Evolutionary conservation across 1,284 basidiomycete genomes (phyloP).

Genomic region (Boletus semigastroideus): DNA sequence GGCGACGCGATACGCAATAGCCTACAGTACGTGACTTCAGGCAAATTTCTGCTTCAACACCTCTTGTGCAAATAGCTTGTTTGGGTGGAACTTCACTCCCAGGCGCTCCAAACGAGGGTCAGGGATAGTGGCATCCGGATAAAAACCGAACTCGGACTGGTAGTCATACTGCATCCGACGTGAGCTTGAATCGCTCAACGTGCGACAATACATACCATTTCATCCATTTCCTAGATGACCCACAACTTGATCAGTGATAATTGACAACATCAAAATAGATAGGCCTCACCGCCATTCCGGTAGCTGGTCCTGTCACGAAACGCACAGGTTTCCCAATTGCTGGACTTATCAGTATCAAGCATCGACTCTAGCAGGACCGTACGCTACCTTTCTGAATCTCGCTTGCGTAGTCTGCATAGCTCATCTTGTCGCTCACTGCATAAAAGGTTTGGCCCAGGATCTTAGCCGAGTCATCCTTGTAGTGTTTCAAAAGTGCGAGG

Average conservation of each 20-base stretch:
- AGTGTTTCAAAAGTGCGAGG: slow-evolving; percentile 31
- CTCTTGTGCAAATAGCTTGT: slow-evolving; percentile 22
- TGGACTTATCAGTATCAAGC: slow-evolving; percentile 4
- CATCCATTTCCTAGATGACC: slow-evolving; percentile 22
- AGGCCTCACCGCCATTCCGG: slow-evolving; percentile 21
- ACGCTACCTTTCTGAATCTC: slow-evolving; percentile 20
- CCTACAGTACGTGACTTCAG: background rate
- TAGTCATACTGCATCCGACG: slow-evolving; percentile 17
- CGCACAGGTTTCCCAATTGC: slow-evolving; percentile 28
- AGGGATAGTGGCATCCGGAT: slow-evolving; percentile 20
- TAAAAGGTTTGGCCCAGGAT: slow-evolving; percentile 26
- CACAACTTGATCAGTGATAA: background rate
- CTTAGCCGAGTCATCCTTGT: slow-evolving; percentile 18
- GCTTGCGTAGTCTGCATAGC: slow-evolving; percentile 20
- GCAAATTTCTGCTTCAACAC: slow-evolving; percentile 19
- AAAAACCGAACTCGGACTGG: slow-evolving; percentile 27
- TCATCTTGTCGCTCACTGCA: slow-evolving; percentile 25
- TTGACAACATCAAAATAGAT: no score
- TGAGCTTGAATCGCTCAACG: background rate
- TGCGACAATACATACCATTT: slow-evolving; percentile 24
- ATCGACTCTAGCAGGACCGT: background rate
- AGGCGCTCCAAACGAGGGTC: slow-evolving; percentile 28
- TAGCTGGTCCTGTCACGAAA: slow-evolving; percentile 14
- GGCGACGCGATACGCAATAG: no score
- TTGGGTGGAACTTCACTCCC: slow-evolving; percentile 28